Evolutionary conservation across 768 basidiomycete genomes (phyloP), one percentile per base, ranked within the genome.

Genomic region (Mycena metata): DNA sequence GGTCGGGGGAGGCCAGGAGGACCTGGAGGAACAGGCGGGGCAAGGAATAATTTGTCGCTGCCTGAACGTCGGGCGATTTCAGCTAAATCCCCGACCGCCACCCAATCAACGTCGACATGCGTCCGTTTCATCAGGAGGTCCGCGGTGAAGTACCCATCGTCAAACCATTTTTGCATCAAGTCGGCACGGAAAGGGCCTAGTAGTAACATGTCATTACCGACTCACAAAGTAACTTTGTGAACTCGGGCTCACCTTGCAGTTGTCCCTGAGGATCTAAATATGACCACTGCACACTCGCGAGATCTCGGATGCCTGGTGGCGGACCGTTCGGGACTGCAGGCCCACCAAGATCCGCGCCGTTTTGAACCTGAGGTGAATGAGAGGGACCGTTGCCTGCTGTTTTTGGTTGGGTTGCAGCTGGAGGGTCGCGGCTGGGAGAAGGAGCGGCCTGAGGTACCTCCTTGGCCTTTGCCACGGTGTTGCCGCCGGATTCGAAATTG

Each of bases 81-180:
- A 15, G 85, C 81, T 59, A 93, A 81, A 54, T 86, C 87, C 60
- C 85, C 87, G 10, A 94, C 88, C 54, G 90, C 81, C 57, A 82
- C 86, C 91, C 91, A 95, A 15, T 90, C 86, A 15, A 75, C 73
- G 75, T 95, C 93, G 58, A 92, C 70, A 69, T 87, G 84, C n/a
- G 87, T 88, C 51, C 96, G 89, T 76, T 92, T 94, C 89, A 96
- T 91, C 39, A 93, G 89, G 26, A 98, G 85, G 69, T 94, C 91
- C 30, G 90, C 82, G 11, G 88, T 83, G 75, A 98, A 98, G 79
- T 96, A 98, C 17, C 94, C 93, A 73, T 92, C 93, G 57, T 94
- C 90, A 76, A 90, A 91, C 96, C 96, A 98, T 75, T 94, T 94
- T 81, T 97, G 96, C 96, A 98, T 97, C 61, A 92, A 73, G 68